Conservation (phyloP, 306 rosid genomes). For the Trifolium fragiferum region DNA sequence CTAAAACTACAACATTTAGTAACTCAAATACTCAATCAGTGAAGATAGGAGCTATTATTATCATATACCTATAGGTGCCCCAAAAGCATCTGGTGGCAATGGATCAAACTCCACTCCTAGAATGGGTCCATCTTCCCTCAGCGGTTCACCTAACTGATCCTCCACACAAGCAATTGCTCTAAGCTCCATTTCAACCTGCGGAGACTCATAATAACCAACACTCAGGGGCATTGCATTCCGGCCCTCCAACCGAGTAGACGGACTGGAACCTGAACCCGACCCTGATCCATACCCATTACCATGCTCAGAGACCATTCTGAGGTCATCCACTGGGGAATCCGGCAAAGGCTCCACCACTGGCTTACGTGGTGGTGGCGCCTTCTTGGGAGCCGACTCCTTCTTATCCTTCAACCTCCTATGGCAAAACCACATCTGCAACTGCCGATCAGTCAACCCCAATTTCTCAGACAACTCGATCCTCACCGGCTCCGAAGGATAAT, state of each 20-base stretch:
- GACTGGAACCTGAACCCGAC: slow-evolving; percentile 89
- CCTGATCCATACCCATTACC: slow-evolving; percentile 89
- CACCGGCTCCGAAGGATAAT: slow-evolving; percentile 79
- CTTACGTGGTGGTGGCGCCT: slow-evolving; percentile 47
- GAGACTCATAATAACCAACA: slow-evolving; percentile 68
- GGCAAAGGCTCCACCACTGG: slow-evolving; percentile 44
- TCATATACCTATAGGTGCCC: slow-evolving; percentile 76
- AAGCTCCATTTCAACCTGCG: slow-evolving; percentile 64
- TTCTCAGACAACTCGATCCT: slow-evolving; percentile 82
- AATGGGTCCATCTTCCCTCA: slow-evolving; percentile 89
- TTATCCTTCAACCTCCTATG: slow-evolving; percentile 95
- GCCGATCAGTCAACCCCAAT: slow-evolving; percentile 94
- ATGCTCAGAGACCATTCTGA: slow-evolving; percentile 57
- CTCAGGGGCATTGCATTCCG: slow-evolving; percentile 56
- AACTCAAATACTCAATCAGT: background rate
- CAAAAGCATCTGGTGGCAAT: slow-evolving; percentile 98
- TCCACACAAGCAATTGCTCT: slow-evolving; percentile 88
- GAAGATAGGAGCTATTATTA: slow-evolving; percentile 20
- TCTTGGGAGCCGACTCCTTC: slow-evolving; percentile 71
- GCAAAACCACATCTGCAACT: slow-evolving; percentile 99
- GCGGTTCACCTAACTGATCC: slow-evolving; percentile 83
- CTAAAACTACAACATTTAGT: background rate
- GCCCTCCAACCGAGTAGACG: slow-evolving; percentile 57
- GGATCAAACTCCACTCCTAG: slow-evolving; percentile 91
- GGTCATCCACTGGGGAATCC: slow-evolving; percentile 72